Conservation (phyloP, 1,139 yeast species). For the Sugiyamaella paludigena region DNA sequence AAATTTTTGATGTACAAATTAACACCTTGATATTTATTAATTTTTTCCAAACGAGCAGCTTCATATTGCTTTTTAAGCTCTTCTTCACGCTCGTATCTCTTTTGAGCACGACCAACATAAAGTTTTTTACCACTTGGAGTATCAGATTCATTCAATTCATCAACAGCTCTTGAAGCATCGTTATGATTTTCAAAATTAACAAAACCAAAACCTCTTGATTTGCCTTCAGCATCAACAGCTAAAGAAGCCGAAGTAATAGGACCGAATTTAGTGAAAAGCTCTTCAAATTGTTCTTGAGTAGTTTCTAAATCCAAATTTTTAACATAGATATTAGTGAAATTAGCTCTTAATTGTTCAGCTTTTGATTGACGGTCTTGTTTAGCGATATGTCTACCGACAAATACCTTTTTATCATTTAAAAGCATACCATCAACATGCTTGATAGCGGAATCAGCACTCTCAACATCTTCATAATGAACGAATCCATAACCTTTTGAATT, state of each 20-base stretch:
- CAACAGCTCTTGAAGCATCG: conserved; percentile 88
- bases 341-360: conserved; percentile 86
- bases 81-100: conserved; percentile 96
- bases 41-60: conserved; percentile 46
- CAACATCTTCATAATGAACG: conserved; percentile 93
- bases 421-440: conserved; percentile 98
- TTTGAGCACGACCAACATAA: conserved; percentile 98
- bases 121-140: conserved; percentile 81
- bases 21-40: conserved; percentile 93
- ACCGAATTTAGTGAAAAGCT: conserved; percentile 74
- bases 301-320: conserved; percentile 80
- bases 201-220: conserved; percentile 94
- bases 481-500: conserved; percentile 95
- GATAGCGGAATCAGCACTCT: conserved; percentile 92
- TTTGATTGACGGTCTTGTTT: conserved; percentile 95
- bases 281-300: conserved; percentile 66
- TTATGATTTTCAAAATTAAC: conserved; percentile 88
- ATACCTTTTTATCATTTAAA: conserved; percentile 94
- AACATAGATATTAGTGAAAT: conserved; percentile 92
- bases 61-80: conserved; percentile 89
- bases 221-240: conserved; percentile 82
- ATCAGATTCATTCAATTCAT: conserved; percentile 85
- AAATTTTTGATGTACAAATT: conserved; percentile 95
- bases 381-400: conserved; percentile 91
- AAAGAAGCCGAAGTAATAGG: conserved; percentile 79